phyloP scores from a whole-genome alignment of 805 yeast genomes.

The Torulaspora indica region DNA sequence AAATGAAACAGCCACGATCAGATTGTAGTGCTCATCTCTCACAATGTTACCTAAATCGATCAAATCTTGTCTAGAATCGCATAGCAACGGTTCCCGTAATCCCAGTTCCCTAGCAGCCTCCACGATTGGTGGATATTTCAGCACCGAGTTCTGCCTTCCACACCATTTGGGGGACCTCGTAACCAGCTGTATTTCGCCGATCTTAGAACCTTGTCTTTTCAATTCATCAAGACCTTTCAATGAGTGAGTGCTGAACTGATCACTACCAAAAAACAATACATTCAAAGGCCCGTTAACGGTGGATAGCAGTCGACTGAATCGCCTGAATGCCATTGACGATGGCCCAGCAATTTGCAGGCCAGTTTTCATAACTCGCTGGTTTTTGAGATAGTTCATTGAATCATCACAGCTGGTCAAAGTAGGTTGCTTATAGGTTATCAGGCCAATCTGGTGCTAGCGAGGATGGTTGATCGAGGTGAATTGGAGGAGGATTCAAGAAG shows the following conservation, averaged over 20 bases:
- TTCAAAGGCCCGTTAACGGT: slow-evolving; percentile 18
- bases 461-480: neutral
- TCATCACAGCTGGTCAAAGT: neutral
- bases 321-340: neutral
- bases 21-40: slow-evolving; percentile 39
- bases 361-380: neutral
- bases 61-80: slow-evolving; percentile 25
- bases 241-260: slow-evolving; percentile 58
- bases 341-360: too few species aligned
- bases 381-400: neutral
- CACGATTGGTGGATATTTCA: slow-evolving; percentile 53
- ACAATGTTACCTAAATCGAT: slow-evolving; percentile 15
- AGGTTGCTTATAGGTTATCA: neutral
- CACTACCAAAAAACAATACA: slow-evolving; percentile 76
- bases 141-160: slow-evolving; percentile 50
- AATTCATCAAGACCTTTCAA: slow-evolving; percentile 39
- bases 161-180: slow-evolving; percentile 58
- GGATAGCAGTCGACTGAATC: slow-evolving; percentile 2
- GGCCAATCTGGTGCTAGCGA: neutral
- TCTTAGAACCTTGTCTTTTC: slow-evolving; percentile 15
- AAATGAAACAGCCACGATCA: slow-evolving; percentile 88
- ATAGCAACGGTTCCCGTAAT: slow-evolving; percentile 28
- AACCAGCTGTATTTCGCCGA: slow-evolving; percentile 51
- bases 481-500: neutral
- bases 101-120: slow-evolving; percentile 35